Conservation (phyloP, 805 yeast genomes). For the Metschnikowia bowlesiae region DNA sequence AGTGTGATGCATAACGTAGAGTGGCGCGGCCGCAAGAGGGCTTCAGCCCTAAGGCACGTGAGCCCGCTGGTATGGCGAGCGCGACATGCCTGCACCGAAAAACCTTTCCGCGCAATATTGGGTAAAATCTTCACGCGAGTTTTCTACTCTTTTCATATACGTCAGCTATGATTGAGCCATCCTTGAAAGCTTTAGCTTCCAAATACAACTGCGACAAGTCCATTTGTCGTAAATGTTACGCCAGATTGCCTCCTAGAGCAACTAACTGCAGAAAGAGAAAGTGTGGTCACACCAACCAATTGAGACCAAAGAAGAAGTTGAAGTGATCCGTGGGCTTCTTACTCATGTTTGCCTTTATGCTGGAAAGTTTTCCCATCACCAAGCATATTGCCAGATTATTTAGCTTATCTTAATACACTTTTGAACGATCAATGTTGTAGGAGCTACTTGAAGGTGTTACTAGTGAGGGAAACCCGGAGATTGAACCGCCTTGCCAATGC, state of each 20-base stretch:
- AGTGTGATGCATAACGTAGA: not conserved
- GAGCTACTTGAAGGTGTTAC: not conserved
- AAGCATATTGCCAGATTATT: constrained; percentile 10
- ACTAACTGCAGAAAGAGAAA: constrained; percentile 99
- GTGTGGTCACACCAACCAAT: constrained; percentile 99
- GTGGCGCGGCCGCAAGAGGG: constrained; percentile 10
- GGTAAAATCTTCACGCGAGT: constrained; percentile 8
- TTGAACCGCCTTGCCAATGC: not conserved
- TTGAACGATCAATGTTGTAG: constrained; percentile 13
- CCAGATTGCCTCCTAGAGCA: constrained; percentile 99
- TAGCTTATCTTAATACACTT: constrained; percentile 18
- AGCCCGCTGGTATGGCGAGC: not conserved
- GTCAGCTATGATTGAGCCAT: constrained; percentile 86
- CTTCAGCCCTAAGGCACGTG: constrained; percentile 7
- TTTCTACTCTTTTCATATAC: constrained; percentile 10
- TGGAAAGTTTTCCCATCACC: constrained; percentile 5
- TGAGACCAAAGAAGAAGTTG: constrained; percentile 99
- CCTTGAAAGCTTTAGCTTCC: constrained; percentile 97
- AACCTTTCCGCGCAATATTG: constrained; percentile 11
- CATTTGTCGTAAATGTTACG: constrained; percentile 99
- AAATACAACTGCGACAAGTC: constrained; percentile 99
- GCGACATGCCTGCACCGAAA: constrained; percentile 14
- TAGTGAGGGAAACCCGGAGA: not conserved
- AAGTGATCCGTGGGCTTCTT: constrained; percentile 54
- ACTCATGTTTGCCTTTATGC: constrained; percentile 11